These are phyloP conservation scores for Aspergillus pseudoglaucus DNA, from an alignment of 2,329 filamentous ascomycete species.

Conservation along the genomic window DNA sequence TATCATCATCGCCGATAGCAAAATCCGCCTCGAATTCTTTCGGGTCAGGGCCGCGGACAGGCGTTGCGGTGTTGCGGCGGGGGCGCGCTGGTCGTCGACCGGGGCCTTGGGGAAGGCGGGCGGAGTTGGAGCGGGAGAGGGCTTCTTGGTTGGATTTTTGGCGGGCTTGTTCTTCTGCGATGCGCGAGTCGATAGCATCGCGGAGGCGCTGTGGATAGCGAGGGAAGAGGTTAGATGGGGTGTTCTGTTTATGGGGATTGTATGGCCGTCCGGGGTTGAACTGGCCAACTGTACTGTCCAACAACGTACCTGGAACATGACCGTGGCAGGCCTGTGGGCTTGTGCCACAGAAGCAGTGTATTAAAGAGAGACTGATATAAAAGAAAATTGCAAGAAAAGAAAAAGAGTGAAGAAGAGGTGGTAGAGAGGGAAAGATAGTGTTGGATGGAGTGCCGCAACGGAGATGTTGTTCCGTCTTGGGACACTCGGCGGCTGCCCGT, in stretches of 20 bases:
- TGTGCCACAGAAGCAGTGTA: slow-evolving; percentile 10
- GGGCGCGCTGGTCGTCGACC: slow-evolving; percentile 24
- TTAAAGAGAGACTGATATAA: slow-evolving; percentile 7
- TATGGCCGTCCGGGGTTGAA: slow-evolving; percentile 1
- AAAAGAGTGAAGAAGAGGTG: slow-evolving; percentile 7
- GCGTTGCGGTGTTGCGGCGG: slow-evolving; percentile 30
- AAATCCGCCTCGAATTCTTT: slow-evolving; percentile 83
- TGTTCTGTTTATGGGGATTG: background rate
- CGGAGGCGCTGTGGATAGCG: slow-evolving; percentile 80
- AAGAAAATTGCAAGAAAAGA: slow-evolving; percentile 3
- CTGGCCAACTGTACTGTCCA: slow-evolving; percentile 1
- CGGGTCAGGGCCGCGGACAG: slow-evolving; percentile 65
- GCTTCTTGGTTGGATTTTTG: slow-evolving; percentile 50
- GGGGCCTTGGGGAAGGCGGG: slow-evolving; percentile 29
- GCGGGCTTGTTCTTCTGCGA: slow-evolving; percentile 85
- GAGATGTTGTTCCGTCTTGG: background rate
- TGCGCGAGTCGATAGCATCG: slow-evolving; percentile 76
- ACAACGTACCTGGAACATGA: slow-evolving; percentile 26
- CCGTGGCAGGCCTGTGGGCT: slow-evolving; percentile 17
- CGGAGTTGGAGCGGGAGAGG: slow-evolving; percentile 40
- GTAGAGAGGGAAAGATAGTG: background rate
- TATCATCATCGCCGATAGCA: slow-evolving; percentile 76
- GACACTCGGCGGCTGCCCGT: too few species aligned
- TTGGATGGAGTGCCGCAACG: background rate
- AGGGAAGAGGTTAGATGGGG: background rate